These are phyloP conservation scores for Trypanosoma rangeli DNA, from an alignment of 208 protist species.

Conservation along the genomic window DNA sequence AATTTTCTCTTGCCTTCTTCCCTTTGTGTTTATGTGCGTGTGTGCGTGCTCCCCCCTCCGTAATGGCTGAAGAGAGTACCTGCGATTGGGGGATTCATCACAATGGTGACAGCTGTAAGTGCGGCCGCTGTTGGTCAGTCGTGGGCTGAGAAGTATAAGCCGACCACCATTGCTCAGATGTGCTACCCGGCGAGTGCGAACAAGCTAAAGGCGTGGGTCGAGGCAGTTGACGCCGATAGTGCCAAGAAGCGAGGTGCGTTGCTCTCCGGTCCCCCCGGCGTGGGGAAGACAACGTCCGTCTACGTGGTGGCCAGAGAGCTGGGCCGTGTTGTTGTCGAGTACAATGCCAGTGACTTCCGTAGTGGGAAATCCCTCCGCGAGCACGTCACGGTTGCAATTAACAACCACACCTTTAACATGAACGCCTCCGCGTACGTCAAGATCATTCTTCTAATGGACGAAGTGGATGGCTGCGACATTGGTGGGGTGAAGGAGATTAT, in stretches of 20 bases:
- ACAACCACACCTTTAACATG: slow-evolving; percentile 80
- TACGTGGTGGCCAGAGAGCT: slow-evolving; percentile 84
- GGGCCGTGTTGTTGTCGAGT: slow-evolving; percentile 95
- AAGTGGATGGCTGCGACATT: slow-evolving; percentile 99
- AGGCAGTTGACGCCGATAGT: slow-evolving; percentile 73
- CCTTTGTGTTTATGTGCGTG: background rate
- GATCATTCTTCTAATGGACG: slow-evolving; percentile 98
- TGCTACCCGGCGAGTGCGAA: slow-evolving; percentile 88
- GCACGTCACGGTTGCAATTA: slow-evolving; percentile 66
- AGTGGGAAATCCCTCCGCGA: slow-evolving; percentile 92
- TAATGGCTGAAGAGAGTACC: background rate
- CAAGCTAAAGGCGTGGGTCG: slow-evolving; percentile 92
- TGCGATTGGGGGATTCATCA: background rate
- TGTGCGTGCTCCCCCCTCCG: too few relatives aligned
- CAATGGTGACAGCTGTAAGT: slow-evolving; percentile 9
- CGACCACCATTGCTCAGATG: slow-evolving; percentile 85
- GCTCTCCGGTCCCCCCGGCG: slow-evolving; percentile 96
- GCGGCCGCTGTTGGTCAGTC: slow-evolving; percentile 37
- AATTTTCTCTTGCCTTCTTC: background rate
- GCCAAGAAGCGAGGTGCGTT: slow-evolving; percentile 74
- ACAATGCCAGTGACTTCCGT: slow-evolving; percentile 99
- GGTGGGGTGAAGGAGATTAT: slow-evolving; percentile 97
- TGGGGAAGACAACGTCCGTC: slow-evolving; percentile 99
- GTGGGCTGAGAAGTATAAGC: slow-evolving; percentile 98
- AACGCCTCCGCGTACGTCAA: slow-evolving; percentile 63